Evolutionary conservation across 139 green algal genomes (phyloP), one percentile per base, ranked within the genome.

Genomic region (Medakamo hakoo): DNA sequence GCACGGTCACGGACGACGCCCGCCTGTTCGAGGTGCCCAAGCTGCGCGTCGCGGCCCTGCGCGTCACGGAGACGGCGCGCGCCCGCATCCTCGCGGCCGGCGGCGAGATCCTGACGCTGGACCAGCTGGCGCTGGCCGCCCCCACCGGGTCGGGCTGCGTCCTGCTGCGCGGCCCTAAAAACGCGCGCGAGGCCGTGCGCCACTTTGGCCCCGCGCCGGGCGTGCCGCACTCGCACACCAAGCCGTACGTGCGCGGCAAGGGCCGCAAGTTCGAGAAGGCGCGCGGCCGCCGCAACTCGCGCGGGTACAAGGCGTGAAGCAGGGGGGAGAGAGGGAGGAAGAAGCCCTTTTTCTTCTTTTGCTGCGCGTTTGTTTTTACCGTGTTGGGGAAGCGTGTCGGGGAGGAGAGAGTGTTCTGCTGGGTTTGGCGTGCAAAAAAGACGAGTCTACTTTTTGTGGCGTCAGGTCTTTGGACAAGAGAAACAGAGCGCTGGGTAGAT

Each of bases 221-320:
- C 74, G 28, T 52, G 56, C 9, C 2, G 19, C 24, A 22, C 30
- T 20, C 27, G 58, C 55, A 59, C 22, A 30, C 27, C n/a, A 27
- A 30, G 88, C 93, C 93, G 22, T 99, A 95, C 71, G 89, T 98
- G 57, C 85, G 90, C 59, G 61, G 69, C 69, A 95, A 96, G 86
- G 93, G 93, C 58, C 84, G 93, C 78, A 99, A 98, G 86, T 98
- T 98, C 75, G 93, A 99, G 84, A 92, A 91, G 77, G 93, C 93
- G 27, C 84, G 93, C 76, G 93, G 93, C 70, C 83, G 92, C 75
- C 79, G 93, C 57, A 89, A 86, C 62, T 86, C 71, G 63, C 73
- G 89, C 63, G 93, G 93, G 49, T 99, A 91, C 91, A 99, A 98
- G 92, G 84, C 72, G 29, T 82, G 58, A 69, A 27, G 4, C 4